Conservation (phyloP, 129 eudicot genomes). For the Lonicera japonica region DNA sequence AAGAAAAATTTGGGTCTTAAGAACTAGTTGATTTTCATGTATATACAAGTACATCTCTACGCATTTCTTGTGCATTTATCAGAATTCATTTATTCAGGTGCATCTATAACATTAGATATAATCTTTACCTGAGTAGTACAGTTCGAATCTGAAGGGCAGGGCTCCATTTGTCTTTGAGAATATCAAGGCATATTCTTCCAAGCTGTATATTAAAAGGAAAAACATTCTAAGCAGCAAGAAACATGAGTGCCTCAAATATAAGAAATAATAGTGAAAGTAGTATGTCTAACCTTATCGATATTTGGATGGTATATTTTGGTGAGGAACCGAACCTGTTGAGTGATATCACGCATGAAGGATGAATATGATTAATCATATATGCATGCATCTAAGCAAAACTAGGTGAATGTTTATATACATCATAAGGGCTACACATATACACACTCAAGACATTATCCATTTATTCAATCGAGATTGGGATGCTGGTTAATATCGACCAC, state of each 20-base stretch:
- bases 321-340: conserved; percentile 84
- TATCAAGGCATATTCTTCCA: conserved; percentile 97
- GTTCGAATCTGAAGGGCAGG: conserved; percentile 98
- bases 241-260: background rate
- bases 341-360: conserved; percentile 4
- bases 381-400: background rate
- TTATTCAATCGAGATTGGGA: background rate
- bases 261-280: conserved; percentile 4
- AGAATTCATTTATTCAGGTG: too few relatives aligned
- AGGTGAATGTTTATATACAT: background rate
- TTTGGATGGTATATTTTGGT: conserved; percentile 96
- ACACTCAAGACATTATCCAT: background rate
- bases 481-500: background rate
- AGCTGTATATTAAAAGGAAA: conserved; percentile 41
- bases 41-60: too few relatives aligned
- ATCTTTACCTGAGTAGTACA: conserved; percentile 71
- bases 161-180: conserved; percentile 97
- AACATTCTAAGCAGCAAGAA: conserved; percentile 6
- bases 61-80: too few relatives aligned
- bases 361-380: conserved; percentile 1
- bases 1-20: background rate
- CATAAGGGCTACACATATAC: background rate
- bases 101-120: too few relatives aligned
- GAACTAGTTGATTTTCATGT: too few relatives aligned
- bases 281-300: conserved; percentile 70